Percentiles rank a stretch among this genome's conserved stretches.
Conservation (phyloP, 75 land plant species). For the Sequoiadendron giganteum region DNA sequence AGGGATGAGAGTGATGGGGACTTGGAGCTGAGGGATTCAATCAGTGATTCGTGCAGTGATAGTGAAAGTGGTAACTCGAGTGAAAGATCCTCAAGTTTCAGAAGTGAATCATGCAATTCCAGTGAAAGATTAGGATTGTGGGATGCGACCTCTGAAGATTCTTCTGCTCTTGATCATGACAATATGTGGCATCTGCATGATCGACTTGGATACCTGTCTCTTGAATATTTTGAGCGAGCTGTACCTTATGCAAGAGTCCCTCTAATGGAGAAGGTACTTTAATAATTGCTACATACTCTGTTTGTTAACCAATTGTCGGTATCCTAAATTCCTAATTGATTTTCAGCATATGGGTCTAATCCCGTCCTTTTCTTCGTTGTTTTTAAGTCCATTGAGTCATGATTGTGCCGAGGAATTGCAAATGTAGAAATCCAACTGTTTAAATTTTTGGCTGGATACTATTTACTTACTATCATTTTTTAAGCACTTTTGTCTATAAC, state of each 20-base stretch:
- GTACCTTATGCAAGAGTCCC: constrained; percentile 24
- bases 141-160: constrained; percentile 38
- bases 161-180: constrained; percentile 23
- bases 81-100: constrained; percentile 18
- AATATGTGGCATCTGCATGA: constrained; percentile 25
- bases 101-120: constrained; percentile 5
- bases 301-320: neutral
- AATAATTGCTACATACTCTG: neutral
- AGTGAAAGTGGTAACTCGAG: constrained; percentile 21
- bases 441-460: neutral
- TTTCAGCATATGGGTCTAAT: neutral
- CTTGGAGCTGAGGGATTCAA: constrained; percentile 13
- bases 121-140: constrained; percentile 13
- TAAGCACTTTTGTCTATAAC: neutral
- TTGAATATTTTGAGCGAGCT: constrained; percentile 22
- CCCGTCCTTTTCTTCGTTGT: neutral
- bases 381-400: neutral
- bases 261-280: constrained; percentile 25
- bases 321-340: neutral
- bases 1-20: constrained; percentile 29
- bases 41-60: constrained; percentile 23
- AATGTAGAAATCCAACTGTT: no score
- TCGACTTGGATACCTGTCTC: constrained; percentile 17
- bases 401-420: no score
- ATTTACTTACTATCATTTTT: neutral